Percentiles rank a stretch among this genome's conserved stretches.
phyloP scores from a whole-genome alignment of 306 rosid species.

The Morella rubra region DNA sequence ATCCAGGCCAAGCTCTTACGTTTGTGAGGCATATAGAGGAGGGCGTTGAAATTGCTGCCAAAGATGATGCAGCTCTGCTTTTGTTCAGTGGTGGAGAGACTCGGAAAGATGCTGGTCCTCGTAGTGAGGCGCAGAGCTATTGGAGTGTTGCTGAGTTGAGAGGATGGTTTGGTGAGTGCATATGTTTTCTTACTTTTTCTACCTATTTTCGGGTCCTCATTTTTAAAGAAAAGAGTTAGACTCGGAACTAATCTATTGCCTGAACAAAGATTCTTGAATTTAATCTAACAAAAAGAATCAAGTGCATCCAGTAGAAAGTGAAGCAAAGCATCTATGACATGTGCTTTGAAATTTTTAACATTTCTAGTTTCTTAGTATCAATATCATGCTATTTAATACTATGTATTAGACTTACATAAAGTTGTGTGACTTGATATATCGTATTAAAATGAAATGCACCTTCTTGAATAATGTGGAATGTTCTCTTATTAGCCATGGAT shows the following conservation, averaged over 20 bases:
- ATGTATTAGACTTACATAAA: too few relatives aligned
- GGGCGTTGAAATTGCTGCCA: conserved; percentile 57
- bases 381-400: not conserved
- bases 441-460: too few relatives aligned
- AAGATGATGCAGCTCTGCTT: conserved; percentile 64
- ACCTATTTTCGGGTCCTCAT: conserved; percentile 1
- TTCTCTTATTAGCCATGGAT: too few relatives aligned
- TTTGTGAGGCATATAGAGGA: conserved; percentile 67
- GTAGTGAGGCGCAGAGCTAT: conserved; percentile 97
- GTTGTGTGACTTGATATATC: too few relatives aligned
- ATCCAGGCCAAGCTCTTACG: conserved; percentile 87
- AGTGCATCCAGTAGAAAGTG: not conserved
- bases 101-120: conserved; percentile 80
- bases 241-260: not conserved
- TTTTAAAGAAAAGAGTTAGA: not conserved
- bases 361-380: not conserved
- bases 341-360: not conserved
- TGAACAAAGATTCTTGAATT: not conserved
- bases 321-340: not conserved
- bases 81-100: conserved; percentile 98
- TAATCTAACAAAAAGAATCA: not conserved
- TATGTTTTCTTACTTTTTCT: conserved; percentile 2
- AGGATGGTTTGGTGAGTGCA: conserved; percentile 85
- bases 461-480: too few relatives aligned
- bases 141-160: conserved; percentile 86